phyloP scores from a whole-genome alignment of 805 yeast species.

The Candida ovalis region DNA sequence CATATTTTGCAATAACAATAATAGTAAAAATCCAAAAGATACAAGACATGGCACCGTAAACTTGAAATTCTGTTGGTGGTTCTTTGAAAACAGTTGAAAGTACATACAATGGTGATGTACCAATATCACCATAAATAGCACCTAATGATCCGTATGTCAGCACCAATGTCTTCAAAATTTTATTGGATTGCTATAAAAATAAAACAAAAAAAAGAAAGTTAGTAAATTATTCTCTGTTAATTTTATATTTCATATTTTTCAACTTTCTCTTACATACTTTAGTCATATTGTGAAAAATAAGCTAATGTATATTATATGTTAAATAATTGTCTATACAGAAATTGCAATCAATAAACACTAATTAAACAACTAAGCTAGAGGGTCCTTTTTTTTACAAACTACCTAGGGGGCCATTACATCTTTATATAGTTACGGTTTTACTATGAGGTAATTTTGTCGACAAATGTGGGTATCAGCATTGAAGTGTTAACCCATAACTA shows the following conservation, averaged over 20 bases:
- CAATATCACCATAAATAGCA: constrained; percentile 62
- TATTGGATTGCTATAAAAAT: constrained; percentile 2
- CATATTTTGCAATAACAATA: constrained; percentile 50
- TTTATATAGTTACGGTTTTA: not conserved
- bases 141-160: constrained; percentile 40
- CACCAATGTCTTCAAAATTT: constrained; percentile 4
- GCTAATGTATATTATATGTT: too few relatives aligned
- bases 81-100: constrained; percentile 34
- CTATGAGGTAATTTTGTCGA: not conserved
- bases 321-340: too few relatives aligned
- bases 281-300: not conserved
- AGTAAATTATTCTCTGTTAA: not conserved
- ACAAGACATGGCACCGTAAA: constrained; percentile 48
- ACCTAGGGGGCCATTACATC: not conserved
- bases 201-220: not conserved
- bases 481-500: not conserved
- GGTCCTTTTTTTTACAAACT: not conserved
- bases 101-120: constrained; percentile 57
- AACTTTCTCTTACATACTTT: not conserved
- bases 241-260: not conserved
- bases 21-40: constrained; percentile 54
- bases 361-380: too few relatives aligned
- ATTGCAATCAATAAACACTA: too few relatives aligned
- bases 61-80: constrained; percentile 36
- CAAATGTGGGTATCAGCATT: not conserved